phyloP scores from a whole-genome alignment of 805 yeast species.

The Ogataea populi-albae region DNA sequence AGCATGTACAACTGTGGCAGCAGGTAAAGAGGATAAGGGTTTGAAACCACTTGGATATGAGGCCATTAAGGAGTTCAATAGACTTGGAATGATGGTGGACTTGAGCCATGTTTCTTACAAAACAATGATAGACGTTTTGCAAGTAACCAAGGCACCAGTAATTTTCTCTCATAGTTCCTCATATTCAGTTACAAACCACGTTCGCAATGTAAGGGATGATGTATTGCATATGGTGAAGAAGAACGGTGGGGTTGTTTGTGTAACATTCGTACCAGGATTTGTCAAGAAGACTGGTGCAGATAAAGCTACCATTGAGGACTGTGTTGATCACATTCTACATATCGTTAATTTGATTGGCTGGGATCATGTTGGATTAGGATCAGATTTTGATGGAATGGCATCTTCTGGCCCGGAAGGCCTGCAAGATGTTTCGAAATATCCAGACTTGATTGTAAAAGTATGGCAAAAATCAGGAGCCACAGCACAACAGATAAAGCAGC shows the following conservation, averaged over 20 bases:
- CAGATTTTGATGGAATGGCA: constrained; percentile 54
- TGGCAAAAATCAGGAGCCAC: constrained; percentile 31
- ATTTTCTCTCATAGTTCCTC: constrained; percentile 52
- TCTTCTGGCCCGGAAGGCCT: constrained; percentile 31
- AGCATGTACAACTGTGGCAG: constrained; percentile 47
- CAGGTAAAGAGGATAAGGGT: constrained; percentile 45
- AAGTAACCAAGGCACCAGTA: constrained; percentile 44
- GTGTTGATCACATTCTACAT: constrained; percentile 44
- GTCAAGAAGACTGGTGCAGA: constrained; percentile 27
- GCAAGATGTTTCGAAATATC: constrained; percentile 52
- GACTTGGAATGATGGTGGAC: constrained; percentile 54
- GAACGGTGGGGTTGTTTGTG: constrained; percentile 49
- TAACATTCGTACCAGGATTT: constrained; percentile 46
- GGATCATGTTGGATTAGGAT: constrained; percentile 54
- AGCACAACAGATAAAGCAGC: constrained; percentile 36
- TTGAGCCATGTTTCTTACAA: constrained; percentile 49
- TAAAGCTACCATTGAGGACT: constrained; percentile 48
- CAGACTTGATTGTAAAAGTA: constrained; percentile 40
- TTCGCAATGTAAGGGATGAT: constrained; percentile 49
- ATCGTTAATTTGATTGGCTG: constrained; percentile 46
- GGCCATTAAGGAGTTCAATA: constrained; percentile 48
- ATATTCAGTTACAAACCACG: constrained; percentile 37
- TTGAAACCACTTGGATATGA: constrained; percentile 40
- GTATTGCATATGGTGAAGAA: constrained; percentile 38
- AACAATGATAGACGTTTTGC: constrained; percentile 46